These are phyloP conservation scores for Xylaria sp. DNA, from an alignment of 495 filamentous ascomycete species.

Conservation along the genomic window DNA sequence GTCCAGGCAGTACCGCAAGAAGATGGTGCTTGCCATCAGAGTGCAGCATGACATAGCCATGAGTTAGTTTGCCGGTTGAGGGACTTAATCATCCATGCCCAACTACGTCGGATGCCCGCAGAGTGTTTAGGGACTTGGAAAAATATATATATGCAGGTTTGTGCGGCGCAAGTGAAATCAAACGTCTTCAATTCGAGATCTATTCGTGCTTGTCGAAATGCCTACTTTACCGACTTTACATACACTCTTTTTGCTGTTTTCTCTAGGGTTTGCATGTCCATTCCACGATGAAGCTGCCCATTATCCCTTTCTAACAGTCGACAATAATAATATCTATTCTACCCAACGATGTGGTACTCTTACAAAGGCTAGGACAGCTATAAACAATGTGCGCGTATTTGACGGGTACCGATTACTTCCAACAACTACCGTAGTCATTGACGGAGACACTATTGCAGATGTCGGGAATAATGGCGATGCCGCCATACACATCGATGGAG, in stretches of 20 bases:
- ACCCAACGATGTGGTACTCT: not conserved
- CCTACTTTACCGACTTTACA: not conserved
- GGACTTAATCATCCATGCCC: not conserved
- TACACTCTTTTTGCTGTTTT: not conserved
- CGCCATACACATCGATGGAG: slow-evolving; percentile 31
- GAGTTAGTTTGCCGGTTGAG: not conserved
- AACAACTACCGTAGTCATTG: slow-evolving; percentile 23
- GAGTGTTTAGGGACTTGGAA: not conserved
- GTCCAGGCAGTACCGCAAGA: not conserved
- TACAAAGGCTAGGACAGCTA: not conserved
- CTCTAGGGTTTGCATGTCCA: slow-evolving; percentile 1
- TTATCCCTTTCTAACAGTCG: not conserved
- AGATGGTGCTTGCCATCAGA: not conserved
- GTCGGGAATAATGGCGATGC: not conserved
- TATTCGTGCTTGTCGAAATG: not conserved
- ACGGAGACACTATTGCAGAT: not conserved
- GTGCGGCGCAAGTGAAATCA: not conserved
- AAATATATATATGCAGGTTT: not conserved
- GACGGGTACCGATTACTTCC: slow-evolving; percentile 18
- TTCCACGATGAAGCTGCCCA: slow-evolving; percentile 3
- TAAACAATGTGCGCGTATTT: slow-evolving; percentile 28
- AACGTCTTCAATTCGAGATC: not conserved
- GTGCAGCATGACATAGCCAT: not conserved
- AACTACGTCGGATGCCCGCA: not conserved
- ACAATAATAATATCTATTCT: not conserved